phyloP scores from a whole-genome alignment of 371 early-diverging fungal genomes.

The Mortierella sp. region DNA sequence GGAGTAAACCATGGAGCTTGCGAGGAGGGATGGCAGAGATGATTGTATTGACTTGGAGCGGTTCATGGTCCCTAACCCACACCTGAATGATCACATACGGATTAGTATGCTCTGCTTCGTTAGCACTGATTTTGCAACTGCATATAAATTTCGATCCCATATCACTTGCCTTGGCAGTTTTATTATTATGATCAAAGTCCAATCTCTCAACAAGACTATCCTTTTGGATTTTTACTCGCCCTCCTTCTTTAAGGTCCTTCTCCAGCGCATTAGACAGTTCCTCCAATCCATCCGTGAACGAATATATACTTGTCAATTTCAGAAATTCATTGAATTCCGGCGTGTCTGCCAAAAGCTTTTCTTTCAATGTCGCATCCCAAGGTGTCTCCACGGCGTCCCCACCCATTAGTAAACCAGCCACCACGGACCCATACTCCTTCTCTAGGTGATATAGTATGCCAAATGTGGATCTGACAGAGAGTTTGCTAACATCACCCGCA shows the following conservation, averaged over 20 bases:
- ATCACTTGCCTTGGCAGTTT: conserved; percentile 56
- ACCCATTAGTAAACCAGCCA: conserved; percentile 60
- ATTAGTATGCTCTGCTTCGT: background rate
- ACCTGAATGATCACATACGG: conserved; percentile 21
- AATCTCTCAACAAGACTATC: conserved; percentile 58
- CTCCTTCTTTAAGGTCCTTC: conserved; percentile 58
- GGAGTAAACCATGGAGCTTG: conserved; percentile 45
- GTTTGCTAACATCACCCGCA: conserved; percentile 84
- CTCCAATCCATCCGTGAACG: conserved; percentile 87
- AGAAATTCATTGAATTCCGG: conserved; percentile 73
- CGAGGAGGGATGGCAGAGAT: conserved; percentile 79
- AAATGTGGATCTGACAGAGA: conserved; percentile 84
- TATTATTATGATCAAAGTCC: conserved; percentile 30
- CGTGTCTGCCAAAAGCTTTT: conserved; percentile 57
- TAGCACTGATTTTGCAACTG: background rate
- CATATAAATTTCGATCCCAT: background rate
- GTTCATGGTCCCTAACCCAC: conserved; percentile 47
- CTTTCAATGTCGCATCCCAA: conserved; percentile 49
- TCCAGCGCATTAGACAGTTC: conserved; percentile 71
- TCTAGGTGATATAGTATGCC: conserved; percentile 77
- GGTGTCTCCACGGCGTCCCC: conserved; percentile 54
- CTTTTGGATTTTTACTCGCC: conserved; percentile 68
- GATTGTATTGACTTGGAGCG: conserved; percentile 65
- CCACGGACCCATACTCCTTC: conserved; percentile 74
- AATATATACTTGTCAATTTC: conserved; percentile 77